A percentile compares a stretch with the other conserved stretches of the same genome.
These are phyloP conservation scores for Penicilliopsis zonata DNA, from an alignment of 495 filamentous ascomycete species.

Conservation along the genomic window DNA sequence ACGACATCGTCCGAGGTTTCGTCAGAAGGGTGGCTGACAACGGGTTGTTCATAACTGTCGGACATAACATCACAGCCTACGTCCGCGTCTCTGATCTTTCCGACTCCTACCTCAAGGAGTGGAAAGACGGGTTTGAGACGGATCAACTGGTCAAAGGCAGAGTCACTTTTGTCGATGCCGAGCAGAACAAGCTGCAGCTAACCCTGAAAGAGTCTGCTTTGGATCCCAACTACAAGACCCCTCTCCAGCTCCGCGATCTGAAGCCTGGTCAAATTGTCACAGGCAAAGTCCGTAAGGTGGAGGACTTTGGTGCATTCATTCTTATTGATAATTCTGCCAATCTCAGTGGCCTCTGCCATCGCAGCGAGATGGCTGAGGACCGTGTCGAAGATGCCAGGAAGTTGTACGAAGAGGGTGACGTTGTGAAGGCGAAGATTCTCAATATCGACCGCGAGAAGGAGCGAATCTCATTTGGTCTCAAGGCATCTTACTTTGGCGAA, in stretches of 20 bases:
- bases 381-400: slow-evolving; percentile 65
- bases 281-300: slow-evolving; percentile 82
- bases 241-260: slow-evolving; percentile 56
- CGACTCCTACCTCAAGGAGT: slow-evolving; percentile 84
- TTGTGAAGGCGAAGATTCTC: slow-evolving; percentile 79
- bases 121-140: slow-evolving; percentile 77
- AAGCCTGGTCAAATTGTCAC: slow-evolving; percentile 69
- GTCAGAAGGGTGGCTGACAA: slow-evolving; percentile 76
- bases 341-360: slow-evolving; percentile 85
- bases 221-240: slow-evolving; percentile 64
- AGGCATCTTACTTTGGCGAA: slow-evolving; percentile 78
- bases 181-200: slow-evolving; percentile 64
- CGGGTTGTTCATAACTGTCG: slow-evolving; percentile 73
- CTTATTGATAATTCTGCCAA: slow-evolving; percentile 73
- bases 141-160: slow-evolving; percentile 86
- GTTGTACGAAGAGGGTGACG: slow-evolving; percentile 77
- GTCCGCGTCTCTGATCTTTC: slow-evolving; percentile 79
- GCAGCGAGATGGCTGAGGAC: slow-evolving; percentile 77
- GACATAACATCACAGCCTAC: slow-evolving; percentile 67
- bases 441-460: slow-evolving; percentile 60
- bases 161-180: slow-evolving; percentile 52
- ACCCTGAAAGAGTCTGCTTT: slow-evolving; percentile 75
- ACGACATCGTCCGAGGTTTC: slow-evolving; percentile 79
- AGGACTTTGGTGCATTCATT: slow-evolving; percentile 91
- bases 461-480: slow-evolving; percentile 78